Percentiles rank a stretch among this genome's conserved stretches.
Conservation (phyloP, 495 filamentous ascomycete species). For the Barbatosphaeria neglecta region DNA sequence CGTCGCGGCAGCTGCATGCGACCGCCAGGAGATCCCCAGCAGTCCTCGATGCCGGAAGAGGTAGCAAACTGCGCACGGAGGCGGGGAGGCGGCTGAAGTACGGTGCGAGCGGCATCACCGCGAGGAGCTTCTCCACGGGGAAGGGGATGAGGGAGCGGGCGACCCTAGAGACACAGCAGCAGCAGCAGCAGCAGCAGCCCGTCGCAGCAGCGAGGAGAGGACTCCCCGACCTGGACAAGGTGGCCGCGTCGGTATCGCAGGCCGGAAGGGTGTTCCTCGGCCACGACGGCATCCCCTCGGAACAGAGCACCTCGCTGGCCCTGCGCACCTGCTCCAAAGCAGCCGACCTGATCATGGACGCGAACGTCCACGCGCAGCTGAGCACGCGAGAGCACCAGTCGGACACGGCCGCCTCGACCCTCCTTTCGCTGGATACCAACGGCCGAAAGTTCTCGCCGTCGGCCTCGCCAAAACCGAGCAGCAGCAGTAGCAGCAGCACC, state of each 20-base stretch:
- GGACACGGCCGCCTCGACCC: conserved; percentile 9
- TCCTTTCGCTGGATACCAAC: conserved; percentile 15
- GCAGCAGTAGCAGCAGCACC: no score
- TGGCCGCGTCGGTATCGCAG: conserved; percentile 14
- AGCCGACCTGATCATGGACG: conserved; percentile 5
- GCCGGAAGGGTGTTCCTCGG: conserved; percentile 17
- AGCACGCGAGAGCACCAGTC: conserved; percentile 2
- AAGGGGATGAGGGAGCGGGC: neutral
- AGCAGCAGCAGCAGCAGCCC: neutral
- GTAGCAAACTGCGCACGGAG: neutral
- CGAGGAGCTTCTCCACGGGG: neutral
- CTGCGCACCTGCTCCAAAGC: conserved; percentile 15
- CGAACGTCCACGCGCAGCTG: conserved; percentile 5
- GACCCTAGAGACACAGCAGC: neutral
- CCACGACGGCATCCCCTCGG: conserved; percentile 18
- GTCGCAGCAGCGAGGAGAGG: neutral
- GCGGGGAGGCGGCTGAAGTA: neutral
- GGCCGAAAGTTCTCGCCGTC: conserved; percentile 5
- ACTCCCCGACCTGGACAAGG: conserved; percentile 6
- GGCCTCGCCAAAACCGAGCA: neutral
- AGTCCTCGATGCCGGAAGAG: conserved; percentile 8
- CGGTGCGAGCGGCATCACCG: neutral
- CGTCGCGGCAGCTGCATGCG: conserved; percentile 4
- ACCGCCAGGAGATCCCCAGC: conserved; percentile 12
- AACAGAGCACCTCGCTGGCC: conserved; percentile 16